Evolutionary conservation across 768 basidiomycete genomes (phyloP).

Genomic region (Psilocybe subaeruginosa): DNA sequence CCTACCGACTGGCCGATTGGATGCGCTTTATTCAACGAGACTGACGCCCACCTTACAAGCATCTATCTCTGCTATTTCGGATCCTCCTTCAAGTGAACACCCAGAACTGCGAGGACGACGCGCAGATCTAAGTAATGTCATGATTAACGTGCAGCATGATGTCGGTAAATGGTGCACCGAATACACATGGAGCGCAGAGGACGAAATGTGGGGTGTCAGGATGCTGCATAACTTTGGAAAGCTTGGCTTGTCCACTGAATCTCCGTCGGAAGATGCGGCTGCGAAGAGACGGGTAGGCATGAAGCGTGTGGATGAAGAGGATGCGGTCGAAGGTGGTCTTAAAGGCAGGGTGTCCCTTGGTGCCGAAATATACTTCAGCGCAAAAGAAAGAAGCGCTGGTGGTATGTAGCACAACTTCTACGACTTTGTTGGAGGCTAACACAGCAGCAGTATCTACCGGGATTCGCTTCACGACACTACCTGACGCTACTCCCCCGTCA

Average conservation of each 20-base stretch:
- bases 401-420: constrained; percentile 46
- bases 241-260: constrained; percentile 44
- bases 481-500: constrained; percentile 74
- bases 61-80: constrained; percentile 85
- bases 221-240: constrained; percentile 92
- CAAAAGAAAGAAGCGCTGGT: constrained; percentile 91
- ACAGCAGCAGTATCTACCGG: constrained; percentile 78
- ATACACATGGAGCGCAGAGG: constrained; percentile 93
- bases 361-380: constrained; percentile 92
- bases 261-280: constrained; percentile 28
- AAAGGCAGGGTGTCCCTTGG: constrained; percentile 91
- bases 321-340: constrained; percentile 88
- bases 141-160: constrained; percentile 91
- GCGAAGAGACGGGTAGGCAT: constrained; percentile 27
- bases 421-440: background rate
- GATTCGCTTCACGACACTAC: constrained; percentile 91
- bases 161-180: constrained; percentile 92
- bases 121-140: constrained; percentile 64
- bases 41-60: constrained; percentile 79
- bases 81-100: constrained; percentile 59
- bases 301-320: constrained; percentile 94
- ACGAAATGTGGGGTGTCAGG: constrained; percentile 90
- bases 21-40: constrained; percentile 87
- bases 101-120: constrained; percentile 46
- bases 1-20: constrained; percentile 84